Conservation (phyloP, 257 asterid genomes). For the Coffea eugenioides region DNA sequence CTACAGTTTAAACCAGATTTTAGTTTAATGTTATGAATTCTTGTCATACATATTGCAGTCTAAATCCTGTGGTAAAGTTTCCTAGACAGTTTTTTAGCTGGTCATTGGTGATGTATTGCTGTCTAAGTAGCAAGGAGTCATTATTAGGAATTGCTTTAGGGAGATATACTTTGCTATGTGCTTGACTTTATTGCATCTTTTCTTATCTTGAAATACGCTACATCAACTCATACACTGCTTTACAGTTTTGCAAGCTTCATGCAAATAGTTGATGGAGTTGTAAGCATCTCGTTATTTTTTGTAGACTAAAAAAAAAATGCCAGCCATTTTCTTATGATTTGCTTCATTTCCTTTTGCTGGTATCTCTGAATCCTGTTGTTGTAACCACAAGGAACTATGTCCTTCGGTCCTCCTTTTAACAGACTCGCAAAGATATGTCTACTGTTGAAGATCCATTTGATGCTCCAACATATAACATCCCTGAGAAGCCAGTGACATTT, state of each 20-base stretch:
- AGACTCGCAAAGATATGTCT: slow-evolving; percentile 72
- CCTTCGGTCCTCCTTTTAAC: slow-evolving; percentile 16
- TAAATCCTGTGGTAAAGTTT: background rate
- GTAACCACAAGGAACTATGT: background rate
- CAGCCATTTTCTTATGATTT: background rate
- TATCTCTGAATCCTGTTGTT: background rate
- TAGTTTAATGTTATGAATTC: background rate
- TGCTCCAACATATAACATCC: slow-evolving; percentile 91
- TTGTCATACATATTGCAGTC: too few relatives aligned
- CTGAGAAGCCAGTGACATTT: slow-evolving; percentile 90
- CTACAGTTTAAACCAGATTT: background rate
- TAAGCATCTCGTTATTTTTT: too few relatives aligned
- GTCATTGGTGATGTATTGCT: background rate
- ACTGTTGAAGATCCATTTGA: slow-evolving; percentile 81
- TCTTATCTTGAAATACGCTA: background rate
- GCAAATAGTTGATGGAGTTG: background rate
- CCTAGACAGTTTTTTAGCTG: background rate
- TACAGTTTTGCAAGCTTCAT: background rate
- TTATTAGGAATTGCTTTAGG: background rate
- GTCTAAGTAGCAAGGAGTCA: background rate
- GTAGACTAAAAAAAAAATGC: background rate
- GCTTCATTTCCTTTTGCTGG: background rate
- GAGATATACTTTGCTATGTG: background rate
- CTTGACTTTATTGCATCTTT: background rate
- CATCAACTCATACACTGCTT: background rate